These are phyloP conservation scores for Cadophora sp. DNA, from an alignment of 2,329 filamentous ascomycete genomes.

Conservation along the genomic window DNA sequence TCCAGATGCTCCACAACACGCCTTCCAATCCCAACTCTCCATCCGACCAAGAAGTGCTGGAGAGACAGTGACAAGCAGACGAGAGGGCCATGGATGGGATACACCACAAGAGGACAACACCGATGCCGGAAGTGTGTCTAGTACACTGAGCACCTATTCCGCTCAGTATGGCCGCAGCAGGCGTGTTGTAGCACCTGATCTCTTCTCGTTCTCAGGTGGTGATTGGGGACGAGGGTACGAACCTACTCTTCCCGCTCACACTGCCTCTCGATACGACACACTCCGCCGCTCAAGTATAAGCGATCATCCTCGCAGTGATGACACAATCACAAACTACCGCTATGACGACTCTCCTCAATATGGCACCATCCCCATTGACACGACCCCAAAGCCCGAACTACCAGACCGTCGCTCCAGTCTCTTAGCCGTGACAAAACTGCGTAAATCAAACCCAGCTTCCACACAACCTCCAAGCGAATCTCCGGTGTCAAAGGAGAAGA, in stretches of 20 bases:
- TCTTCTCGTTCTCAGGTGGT: slow-evolving; percentile 36
- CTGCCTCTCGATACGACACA: slow-evolving; percentile 28
- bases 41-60: slow-evolving; percentile 43
- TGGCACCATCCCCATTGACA: slow-evolving; percentile 27
- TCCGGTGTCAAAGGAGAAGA: slow-evolving; percentile 19
- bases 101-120: slow-evolving; percentile 41
- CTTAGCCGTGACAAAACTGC: slow-evolving; percentile 34
- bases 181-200: slow-evolving; percentile 35
- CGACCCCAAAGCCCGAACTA: slow-evolving; percentile 28
- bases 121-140: slow-evolving; percentile 38
- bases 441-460: slow-evolving; percentile 25
- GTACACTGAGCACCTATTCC: slow-evolving; percentile 34
- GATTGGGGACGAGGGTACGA: slow-evolving; percentile 39
- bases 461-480: slow-evolving; percentile 5
- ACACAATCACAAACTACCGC: slow-evolving; percentile 24
- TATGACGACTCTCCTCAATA: slow-evolving; percentile 26
- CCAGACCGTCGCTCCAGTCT: slow-evolving; percentile 42
- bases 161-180: slow-evolving; percentile 26
- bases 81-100: slow-evolving; percentile 46
- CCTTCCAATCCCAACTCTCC: slow-evolving; percentile 36
- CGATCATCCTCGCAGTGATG: slow-evolving; percentile 34
- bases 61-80: slow-evolving; percentile 43
- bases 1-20: slow-evolving; percentile 24
- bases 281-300: slow-evolving; percentile 32
- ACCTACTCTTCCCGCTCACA: slow-evolving; percentile 32